Percentiles rank a stretch among this genome's conserved stretches.
Evolutionary conservation across 2,329 filamentous ascomycete genomes (phyloP).

Genomic region (Tympanopsis confertula): DNA sequence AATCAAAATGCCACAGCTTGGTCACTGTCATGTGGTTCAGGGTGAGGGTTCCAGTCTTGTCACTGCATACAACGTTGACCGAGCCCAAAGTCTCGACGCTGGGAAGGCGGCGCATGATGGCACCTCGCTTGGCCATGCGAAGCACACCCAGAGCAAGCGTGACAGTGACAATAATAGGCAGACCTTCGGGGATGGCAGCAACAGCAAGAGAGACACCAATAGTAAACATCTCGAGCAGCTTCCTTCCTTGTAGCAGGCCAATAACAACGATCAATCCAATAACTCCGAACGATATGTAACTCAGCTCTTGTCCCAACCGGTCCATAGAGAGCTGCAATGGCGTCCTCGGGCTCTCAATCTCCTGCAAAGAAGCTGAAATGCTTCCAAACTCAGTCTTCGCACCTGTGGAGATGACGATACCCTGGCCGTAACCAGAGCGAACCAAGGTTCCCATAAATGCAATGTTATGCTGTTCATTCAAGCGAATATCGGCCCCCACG

Average conservation of each 20-base stretch:
- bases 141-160: constrained; percentile 89
- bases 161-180: constrained; percentile 96
- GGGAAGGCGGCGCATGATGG: constrained; percentile 88
- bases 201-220: constrained; percentile 95
- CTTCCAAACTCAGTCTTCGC: constrained; percentile 89
- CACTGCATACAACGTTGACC: constrained; percentile 98
- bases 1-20: constrained; percentile 90
- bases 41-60: constrained; percentile 93
- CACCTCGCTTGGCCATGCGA: constrained; percentile 88
- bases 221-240: constrained; percentile 86
- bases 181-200: constrained; percentile 86
- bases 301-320: constrained; percentile 86
- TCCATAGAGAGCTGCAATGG: constrained; percentile 96
- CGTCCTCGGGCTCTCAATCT: constrained; percentile 89
- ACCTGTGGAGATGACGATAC: constrained; percentile 93
- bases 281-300: constrained; percentile 90
- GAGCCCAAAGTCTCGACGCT: constrained; percentile 95
- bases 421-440: constrained; percentile 86
- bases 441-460: constrained; percentile 97
- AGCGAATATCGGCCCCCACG: constrained; percentile 51
- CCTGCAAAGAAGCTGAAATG: constrained; percentile 85
- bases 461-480: constrained; percentile 76
- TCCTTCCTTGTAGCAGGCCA: constrained; percentile 80
- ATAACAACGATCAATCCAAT: constrained; percentile 88
- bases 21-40: constrained; percentile 98